Conservation (phyloP, 106 monocot species). For the Phalaenopsis equestris region DNA sequence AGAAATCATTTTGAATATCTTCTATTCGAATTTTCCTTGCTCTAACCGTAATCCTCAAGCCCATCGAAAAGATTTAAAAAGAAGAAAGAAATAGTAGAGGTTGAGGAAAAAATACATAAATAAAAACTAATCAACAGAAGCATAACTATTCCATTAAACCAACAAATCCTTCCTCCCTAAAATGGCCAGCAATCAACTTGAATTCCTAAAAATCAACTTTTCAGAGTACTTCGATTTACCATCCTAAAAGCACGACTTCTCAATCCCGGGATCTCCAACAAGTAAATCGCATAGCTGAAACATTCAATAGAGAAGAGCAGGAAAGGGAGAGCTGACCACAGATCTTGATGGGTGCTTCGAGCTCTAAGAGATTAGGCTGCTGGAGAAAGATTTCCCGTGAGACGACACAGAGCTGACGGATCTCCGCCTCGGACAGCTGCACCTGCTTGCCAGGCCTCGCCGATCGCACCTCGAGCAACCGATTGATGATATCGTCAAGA, state of each 20-base stretch:
- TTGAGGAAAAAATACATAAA: neutral
- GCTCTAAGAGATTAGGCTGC: constrained; percentile 48
- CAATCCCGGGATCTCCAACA: neutral
- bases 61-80: neutral
- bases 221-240: neutral
- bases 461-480: constrained; percentile 45
- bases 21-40: no score
- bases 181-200: neutral
- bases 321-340: constrained; percentile 27
- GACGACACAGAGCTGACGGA: constrained; percentile 40
- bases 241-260: neutral
- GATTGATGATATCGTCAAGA: constrained; percentile 42
- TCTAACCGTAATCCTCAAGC: neutral
- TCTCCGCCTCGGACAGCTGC: constrained; percentile 49
- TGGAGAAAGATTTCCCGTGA: constrained; percentile 51
- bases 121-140: neutral
- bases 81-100: neutral
- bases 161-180: neutral
- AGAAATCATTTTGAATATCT: no score
- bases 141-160: neutral
- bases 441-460: constrained; percentile 45
- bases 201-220: neutral
- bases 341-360: constrained; percentile 64
- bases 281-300: neutral
- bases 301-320: neutral